Evolutionary conservation across 192 early-diverging fungal species (phyloP).

Genomic region (Cetraspora pellucida): DNA sequence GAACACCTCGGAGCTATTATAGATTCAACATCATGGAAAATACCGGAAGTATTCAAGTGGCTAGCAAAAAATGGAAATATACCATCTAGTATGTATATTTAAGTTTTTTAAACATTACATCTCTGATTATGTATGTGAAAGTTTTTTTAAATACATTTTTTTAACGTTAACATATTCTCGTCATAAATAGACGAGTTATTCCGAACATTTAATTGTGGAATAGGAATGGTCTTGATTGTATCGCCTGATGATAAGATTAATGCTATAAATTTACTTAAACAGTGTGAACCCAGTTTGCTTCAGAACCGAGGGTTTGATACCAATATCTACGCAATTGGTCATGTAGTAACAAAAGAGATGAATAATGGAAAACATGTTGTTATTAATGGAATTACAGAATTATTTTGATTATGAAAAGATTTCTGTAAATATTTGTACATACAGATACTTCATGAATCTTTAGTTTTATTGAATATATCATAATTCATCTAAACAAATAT

Average conservation of each 20-base stretch:
- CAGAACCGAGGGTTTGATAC: slow-evolving; percentile 39
- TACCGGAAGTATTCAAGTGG: slow-evolving; percentile 97
- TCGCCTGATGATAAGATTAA: slow-evolving; percentile 60
- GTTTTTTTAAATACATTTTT: background rate
- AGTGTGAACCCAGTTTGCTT: too few species aligned
- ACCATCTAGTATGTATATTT: slow-evolving; percentile 51
- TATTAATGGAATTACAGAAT: slow-evolving; percentile 35
- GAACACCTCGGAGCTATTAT: slow-evolving; percentile 76
- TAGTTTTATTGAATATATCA: too few species aligned
- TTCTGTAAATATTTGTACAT: too few species aligned
- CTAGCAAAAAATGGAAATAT: slow-evolving; percentile 83
- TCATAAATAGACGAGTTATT: slow-evolving; percentile 77
- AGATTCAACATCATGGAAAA: slow-evolving; percentile 78
- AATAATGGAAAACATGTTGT: slow-evolving; percentile 57
- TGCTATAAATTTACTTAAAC: slow-evolving; percentile 58
- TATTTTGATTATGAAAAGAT: background rate
- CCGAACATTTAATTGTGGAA: slow-evolving; percentile 98
- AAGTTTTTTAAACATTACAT: background rate
- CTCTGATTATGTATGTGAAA: background rate
- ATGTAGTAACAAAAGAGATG: slow-evolving; percentile 53
- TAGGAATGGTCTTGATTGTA: slow-evolving; percentile 96
- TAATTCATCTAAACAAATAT: too few species aligned
- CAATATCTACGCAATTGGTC: slow-evolving; percentile 71
- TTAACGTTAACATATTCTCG: background rate
- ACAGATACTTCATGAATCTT: too few species aligned